A percentile compares a stretch with the other conserved stretches of the same genome.
Evolutionary conservation across 2,329 filamentous ascomycete genomes (phyloP).

Genomic region (Colletotrichum sp.): DNA sequence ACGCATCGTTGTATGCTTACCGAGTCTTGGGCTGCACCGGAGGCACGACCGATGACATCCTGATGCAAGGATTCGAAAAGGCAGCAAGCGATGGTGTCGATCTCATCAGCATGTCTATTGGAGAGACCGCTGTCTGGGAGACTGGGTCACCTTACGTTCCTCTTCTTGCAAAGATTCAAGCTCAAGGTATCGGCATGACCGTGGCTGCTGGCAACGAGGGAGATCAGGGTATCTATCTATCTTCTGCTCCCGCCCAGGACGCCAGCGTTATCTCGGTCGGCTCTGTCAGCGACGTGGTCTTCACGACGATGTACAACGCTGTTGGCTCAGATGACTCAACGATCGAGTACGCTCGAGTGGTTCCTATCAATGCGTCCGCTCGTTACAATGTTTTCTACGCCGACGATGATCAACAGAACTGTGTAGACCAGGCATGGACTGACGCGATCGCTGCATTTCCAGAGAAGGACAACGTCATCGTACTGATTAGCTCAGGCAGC

Average conservation of each 20-base stretch:
- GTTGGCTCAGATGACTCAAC: conserved; percentile 4
- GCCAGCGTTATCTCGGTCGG: conserved; percentile 1
- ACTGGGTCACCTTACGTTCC: not conserved
- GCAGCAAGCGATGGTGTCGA: conserved; percentile 9
- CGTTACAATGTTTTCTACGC: conserved; percentile 3
- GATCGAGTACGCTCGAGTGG: conserved; percentile 4
- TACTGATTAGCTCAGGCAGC: not conserved
- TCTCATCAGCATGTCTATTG: conserved; percentile 14
- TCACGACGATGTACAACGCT: conserved; percentile 8
- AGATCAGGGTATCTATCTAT: not conserved
- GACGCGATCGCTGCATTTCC: conserved; percentile 1
- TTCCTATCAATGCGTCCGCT: not conserved
- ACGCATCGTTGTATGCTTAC: conserved; percentile 30
- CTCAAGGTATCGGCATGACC: conserved; percentile 8
- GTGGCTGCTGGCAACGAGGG: conserved; percentile 9
- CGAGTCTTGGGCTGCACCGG: not conserved
- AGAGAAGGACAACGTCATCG: not conserved
- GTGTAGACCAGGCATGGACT: not conserved
- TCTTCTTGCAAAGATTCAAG: conserved; percentile 4
- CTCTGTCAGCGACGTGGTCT: conserved; percentile 2
- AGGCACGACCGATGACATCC: conserved; percentile 4
- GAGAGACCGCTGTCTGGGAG: conserved; percentile 5
- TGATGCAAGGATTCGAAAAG: conserved; percentile 7
- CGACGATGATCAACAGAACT: conserved; percentile 4
- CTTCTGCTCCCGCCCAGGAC: conserved; percentile 1